phyloP scores from a whole-genome alignment of 352 stramenopile genomes.

The Pythium periplocum region DNA sequence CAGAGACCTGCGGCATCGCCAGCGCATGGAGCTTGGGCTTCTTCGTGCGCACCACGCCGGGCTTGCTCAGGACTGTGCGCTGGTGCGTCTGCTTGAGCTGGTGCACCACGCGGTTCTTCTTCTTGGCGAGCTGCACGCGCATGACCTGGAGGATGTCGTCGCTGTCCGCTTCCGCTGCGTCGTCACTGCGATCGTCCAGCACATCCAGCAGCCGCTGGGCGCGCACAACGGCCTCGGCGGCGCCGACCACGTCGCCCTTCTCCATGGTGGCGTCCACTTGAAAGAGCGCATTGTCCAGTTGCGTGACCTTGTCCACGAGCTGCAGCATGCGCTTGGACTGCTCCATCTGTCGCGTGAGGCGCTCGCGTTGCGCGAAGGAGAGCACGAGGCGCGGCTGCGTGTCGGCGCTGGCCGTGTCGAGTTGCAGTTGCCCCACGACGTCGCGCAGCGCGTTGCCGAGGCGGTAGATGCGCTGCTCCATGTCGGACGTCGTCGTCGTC shows the following conservation, averaged over 20 bases:
- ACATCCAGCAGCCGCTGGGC: conserved; percentile 31
- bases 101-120: conserved; percentile 46
- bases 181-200: conserved; percentile 6
- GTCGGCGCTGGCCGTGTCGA: conserved; percentile 18
- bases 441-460: conserved; percentile 40
- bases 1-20: not conserved
- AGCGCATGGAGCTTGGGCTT: conserved; percentile 8
- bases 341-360: conserved; percentile 50
- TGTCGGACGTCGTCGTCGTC: conserved; percentile 25
- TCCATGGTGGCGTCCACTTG: conserved; percentile 44
- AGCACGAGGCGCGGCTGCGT: conserved; percentile 28
- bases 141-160: conserved; percentile 36
- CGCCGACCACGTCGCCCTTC: conserved; percentile 36
- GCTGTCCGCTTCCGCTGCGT: conserved; percentile 1
- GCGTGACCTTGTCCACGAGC: conserved; percentile 64
- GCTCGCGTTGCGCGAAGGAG: conserved; percentile 55
- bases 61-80: conserved; percentile 34
- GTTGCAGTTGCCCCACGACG: conserved; percentile 47
- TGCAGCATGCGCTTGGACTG: conserved; percentile 55
- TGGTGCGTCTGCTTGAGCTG: conserved; percentile 43
- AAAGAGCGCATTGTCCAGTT: conserved; percentile 45
- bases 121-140: conserved; percentile 40
- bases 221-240: conserved; percentile 31
- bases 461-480: conserved; percentile 40
- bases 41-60: conserved; percentile 24